A percentile compares a stretch with the other conserved stretches of the same genome.
These are phyloP conservation scores for Hypomontagnella monticulosa DNA, from an alignment of 495 filamentous ascomycete species.

Conservation along the genomic window DNA sequence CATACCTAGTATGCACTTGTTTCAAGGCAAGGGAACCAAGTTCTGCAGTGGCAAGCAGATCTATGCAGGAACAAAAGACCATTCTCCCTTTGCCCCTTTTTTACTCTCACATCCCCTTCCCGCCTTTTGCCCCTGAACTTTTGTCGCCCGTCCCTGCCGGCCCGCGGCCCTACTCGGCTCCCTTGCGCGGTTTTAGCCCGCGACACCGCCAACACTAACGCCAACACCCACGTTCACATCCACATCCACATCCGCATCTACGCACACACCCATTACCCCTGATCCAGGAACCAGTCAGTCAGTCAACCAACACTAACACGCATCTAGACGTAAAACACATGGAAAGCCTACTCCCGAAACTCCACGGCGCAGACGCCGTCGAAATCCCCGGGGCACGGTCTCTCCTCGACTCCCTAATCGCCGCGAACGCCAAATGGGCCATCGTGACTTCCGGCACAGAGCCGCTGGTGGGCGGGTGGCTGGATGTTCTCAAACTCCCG, in stretches of 20 bases:
- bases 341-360: conserved; percentile 79
- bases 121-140: conserved; percentile 5
- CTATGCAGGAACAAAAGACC: too few species aligned
- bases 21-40: too few species aligned
- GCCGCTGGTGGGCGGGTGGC: conserved; percentile 86
- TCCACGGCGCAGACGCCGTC: conserved; percentile 78
- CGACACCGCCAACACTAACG: not conserved
- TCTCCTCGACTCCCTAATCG: conserved; percentile 55
- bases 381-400: conserved; percentile 77
- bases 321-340: conserved; percentile 77
- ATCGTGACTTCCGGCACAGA: conserved; percentile 91
- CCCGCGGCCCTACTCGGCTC: conserved; percentile 7
- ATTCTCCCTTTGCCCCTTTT: too few species aligned
- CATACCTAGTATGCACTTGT: too few species aligned
- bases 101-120: not conserved
- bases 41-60: too few species aligned
- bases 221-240: not conserved
- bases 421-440: conserved; percentile 74
- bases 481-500: conserved; percentile 78
- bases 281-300: not conserved
- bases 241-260: not conserved
- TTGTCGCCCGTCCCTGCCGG: conserved; percentile 17
- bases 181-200: conserved; percentile 14
- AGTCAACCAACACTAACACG: too few species aligned
- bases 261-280: conserved; percentile 6